Percentiles rank a stretch among this genome's conserved stretches.
phyloP scores from a whole-genome alignment of 1,284 basidiomycete genomes.

The Sanghuangporus sanghuang region DNA sequence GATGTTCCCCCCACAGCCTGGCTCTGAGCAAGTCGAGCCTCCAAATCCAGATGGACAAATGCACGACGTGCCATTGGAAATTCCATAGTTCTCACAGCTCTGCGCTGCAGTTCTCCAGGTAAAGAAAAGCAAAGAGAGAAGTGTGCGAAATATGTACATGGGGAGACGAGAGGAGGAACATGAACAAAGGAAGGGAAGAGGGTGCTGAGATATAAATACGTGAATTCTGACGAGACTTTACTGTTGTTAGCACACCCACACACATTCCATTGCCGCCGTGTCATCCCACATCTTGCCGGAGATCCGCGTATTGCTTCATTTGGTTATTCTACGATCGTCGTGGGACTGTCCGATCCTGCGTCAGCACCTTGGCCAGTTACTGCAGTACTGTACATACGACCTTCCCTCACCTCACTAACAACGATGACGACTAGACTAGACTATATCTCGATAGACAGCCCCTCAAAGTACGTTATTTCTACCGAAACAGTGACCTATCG shows the following conservation, averaged over 20 bases:
- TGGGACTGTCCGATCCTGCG: neutral
- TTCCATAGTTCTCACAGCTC: slow-evolving; percentile 68
- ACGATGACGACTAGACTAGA: slow-evolving; percentile 26
- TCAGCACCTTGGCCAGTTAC: neutral
- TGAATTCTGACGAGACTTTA: neutral
- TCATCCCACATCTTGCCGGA: neutral
- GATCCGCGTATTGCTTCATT: neutral
- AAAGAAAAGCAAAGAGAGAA: neutral
- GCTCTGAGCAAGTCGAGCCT: slow-evolving; percentile 60
- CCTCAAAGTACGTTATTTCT: slow-evolving; percentile 27
- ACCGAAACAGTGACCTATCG: neutral
- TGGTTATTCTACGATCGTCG: neutral
- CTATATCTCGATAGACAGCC: slow-evolving; percentile 33
- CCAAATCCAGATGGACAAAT: slow-evolving; percentile 76
- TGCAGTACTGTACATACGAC: too few relatives aligned
- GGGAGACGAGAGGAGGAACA: neutral
- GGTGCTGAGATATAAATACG: neutral
- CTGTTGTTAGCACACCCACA: too few relatives aligned
- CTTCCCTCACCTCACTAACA: neutral
- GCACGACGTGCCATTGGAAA: slow-evolving; percentile 50
- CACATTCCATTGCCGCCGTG: too few relatives aligned
- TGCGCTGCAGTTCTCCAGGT: neutral
- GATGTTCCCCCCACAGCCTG: slow-evolving; percentile 74
- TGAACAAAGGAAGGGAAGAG: neutral
- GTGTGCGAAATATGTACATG: neutral